Evolutionary conservation across 352 stramenopile species (phyloP).

Genomic region (Globisporangium middletonii): DNA sequence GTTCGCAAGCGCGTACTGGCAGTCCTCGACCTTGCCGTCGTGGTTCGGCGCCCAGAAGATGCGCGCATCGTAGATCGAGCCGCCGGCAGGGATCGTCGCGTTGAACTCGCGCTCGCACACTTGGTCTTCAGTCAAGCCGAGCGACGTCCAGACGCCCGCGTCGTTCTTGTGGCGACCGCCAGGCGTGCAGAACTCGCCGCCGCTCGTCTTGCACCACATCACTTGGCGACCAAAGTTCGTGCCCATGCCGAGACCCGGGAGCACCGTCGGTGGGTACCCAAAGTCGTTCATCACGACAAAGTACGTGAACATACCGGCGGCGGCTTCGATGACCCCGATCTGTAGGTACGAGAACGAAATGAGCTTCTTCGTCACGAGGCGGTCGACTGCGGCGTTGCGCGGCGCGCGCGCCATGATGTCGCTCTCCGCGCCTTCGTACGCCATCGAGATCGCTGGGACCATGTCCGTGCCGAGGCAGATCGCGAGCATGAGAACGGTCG

Average conservation of each 20-base stretch:
- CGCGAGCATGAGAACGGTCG: constrained; percentile 88
- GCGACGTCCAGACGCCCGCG: constrained; percentile 12
- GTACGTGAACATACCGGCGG: constrained; percentile 86
- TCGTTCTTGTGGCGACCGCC: constrained; percentile 21
- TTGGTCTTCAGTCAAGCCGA: constrained; percentile 16
- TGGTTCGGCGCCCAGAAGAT: constrained; percentile 47
- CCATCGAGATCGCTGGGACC: constrained; percentile 90
- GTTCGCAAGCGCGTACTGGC: constrained; percentile 58
- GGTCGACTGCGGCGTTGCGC: constrained; percentile 74
- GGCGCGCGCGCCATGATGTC: constrained; percentile 85
- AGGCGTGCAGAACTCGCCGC: constrained; percentile 46
- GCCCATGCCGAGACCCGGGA: constrained; percentile 45
- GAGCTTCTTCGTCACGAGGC: constrained; percentile 88
- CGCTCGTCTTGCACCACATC: constrained; percentile 67
- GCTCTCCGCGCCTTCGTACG: constrained; percentile 83
- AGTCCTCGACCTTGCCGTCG: constrained; percentile 46
- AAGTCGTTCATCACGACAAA: constrained; percentile 87
- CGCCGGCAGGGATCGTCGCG: constrained; percentile 17
- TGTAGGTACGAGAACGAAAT: constrained; percentile 84
- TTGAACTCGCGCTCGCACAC: constrained; percentile 24
- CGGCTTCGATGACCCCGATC: constrained; percentile 87
- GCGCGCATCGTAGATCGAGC: constrained; percentile 32
- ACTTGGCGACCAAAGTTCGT: constrained; percentile 65
- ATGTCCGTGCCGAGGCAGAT: constrained; percentile 93
- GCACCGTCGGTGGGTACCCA: constrained; percentile 60